Percentiles rank a stretch among this genome's conserved stretches.
phyloP scores from a whole-genome alignment of 345 rosid species.

The Alliaria petiolata region DNA sequence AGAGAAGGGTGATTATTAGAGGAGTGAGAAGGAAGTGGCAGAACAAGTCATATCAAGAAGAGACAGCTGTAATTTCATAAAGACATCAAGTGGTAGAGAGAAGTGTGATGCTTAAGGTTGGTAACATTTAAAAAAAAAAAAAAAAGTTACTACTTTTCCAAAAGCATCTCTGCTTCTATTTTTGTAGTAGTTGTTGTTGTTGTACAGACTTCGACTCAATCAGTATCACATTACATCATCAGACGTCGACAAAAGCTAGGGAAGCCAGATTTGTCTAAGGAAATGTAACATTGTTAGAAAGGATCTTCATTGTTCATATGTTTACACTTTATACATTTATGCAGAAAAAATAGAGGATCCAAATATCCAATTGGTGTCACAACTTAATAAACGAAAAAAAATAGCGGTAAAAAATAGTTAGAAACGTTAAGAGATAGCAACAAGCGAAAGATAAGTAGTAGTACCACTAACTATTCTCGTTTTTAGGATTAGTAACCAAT shows the following conservation, averaged over 20 bases:
- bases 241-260: conserved; percentile 15
- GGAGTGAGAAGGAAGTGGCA: conserved; percentile 26
- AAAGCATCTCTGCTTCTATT: conserved; percentile 27
- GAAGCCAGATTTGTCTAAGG: conserved; percentile 27
- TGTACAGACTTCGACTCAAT: conserved; percentile 26
- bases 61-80: conserved; percentile 36
- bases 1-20: conserved; percentile 20
- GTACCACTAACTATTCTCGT: background rate
- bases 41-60: conserved; percentile 36
- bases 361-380: background rate
- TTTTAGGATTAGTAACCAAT: background rate
- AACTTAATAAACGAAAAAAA: background rate
- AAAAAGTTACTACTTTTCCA: conserved; percentile 8
- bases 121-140: conserved; percentile 6
- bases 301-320: conserved; percentile 12
- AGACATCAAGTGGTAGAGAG: conserved; percentile 35
- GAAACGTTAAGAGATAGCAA: background rate
- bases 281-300: conserved; percentile 25
- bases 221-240: conserved; percentile 27
- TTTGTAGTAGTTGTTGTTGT: conserved; percentile 22
- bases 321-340: background rate
- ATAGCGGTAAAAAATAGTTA: background rate
- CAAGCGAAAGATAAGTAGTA: background rate
- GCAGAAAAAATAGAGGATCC: background rate
- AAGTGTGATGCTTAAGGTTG: conserved; percentile 33